phyloP scores from a whole-genome alignment of 75 land plant genomes.

The Picea glauca region DNA sequence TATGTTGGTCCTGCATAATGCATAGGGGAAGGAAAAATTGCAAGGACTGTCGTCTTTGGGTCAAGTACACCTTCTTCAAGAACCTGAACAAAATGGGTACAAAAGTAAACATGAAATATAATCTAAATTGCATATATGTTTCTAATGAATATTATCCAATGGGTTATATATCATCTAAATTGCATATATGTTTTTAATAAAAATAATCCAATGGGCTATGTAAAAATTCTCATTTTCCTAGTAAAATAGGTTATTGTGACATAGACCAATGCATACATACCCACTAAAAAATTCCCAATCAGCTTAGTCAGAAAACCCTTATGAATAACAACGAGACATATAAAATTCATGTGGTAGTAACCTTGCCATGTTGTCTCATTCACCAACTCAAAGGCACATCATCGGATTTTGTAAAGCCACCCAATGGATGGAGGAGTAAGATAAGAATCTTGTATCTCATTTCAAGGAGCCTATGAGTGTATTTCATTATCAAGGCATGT shows the following conservation, averaged over 20 bases:
- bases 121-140: not conserved
- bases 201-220: not conserved
- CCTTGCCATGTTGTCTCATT: conserved; percentile 98
- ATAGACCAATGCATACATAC: not conserved
- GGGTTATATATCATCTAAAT: not conserved
- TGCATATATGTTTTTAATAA: not conserved
- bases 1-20: conserved; percentile 99
- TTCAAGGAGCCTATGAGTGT: conserved; percentile 84
- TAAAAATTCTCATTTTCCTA: conserved; percentile 10
- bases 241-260: not conserved
- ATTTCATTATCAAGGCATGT: conserved; percentile 95
- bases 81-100: conserved; percentile 40
- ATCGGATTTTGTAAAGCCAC: conserved; percentile 94
- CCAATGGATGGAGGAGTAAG: conserved; percentile 90
- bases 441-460: conserved; percentile 97
- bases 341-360: conserved; percentile 6
- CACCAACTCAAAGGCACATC: conserved; percentile 94
- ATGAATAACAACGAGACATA: too few relatives aligned
- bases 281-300: conserved; percentile 9
- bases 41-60: conserved; percentile 89
- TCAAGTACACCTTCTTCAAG: conserved; percentile 92
- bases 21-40: conserved; percentile 90
- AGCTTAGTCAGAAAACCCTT: not conserved
- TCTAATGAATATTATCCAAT: not conserved
- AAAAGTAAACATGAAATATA: conserved; percentile 6